A percentile compares a stretch with the other conserved stretches of the same genome.
These are phyloP conservation scores for Citrus trifoliata DNA, from an alignment of 345 rosid species.

Conservation along the genomic window DNA sequence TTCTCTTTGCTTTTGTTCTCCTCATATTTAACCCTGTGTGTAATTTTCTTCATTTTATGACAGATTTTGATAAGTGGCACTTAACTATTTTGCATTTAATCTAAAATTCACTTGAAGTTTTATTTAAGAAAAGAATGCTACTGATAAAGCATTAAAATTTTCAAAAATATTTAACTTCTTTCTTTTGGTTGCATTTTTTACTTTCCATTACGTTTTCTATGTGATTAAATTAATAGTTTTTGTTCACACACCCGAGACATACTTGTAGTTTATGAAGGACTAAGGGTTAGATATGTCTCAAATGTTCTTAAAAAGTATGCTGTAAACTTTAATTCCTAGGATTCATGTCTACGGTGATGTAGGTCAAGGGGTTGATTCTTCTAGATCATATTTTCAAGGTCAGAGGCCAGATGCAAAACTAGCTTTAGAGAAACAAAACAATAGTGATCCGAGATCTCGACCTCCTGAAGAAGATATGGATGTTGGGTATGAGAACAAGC, in stretches of 20 bases:
- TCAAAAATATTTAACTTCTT: not conserved
- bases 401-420: constrained; percentile 46
- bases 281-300: not conserved
- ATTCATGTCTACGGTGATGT: constrained; percentile 23
- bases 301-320: not conserved
- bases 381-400: constrained; percentile 62
- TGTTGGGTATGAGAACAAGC: constrained; percentile 47
- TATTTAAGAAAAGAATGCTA: not conserved
- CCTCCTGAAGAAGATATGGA: constrained; percentile 52
- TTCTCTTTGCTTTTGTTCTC: not conserved
- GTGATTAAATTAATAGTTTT: not conserved
- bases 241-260: not conserved
- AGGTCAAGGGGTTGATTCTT: constrained; percentile 71
- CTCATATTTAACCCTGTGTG: not conserved
- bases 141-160: not conserved
- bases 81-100: not conserved
- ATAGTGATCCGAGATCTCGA: constrained; percentile 48
- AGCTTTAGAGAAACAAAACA: constrained; percentile 49
- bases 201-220: not conserved
- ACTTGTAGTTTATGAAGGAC: not conserved
- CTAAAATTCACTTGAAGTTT: not conserved
- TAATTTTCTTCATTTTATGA: not conserved
- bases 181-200: not conserved
- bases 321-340: not conserved
- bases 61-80: not conserved